Evolutionary conservation across 169 alveolate species (phyloP).

Genomic region (Cryptosporidium parvum): DNA sequence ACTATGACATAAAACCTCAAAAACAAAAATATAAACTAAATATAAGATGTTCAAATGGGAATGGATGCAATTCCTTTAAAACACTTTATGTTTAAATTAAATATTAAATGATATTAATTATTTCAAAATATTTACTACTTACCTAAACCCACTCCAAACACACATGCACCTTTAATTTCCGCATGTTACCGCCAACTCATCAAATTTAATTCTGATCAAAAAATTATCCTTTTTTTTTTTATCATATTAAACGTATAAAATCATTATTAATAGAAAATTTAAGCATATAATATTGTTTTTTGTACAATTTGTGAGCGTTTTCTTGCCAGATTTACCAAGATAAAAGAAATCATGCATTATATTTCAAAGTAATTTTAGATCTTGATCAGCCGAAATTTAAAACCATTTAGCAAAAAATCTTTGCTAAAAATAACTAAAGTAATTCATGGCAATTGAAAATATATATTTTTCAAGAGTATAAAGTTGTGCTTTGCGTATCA

Average conservation of each 20-base stretch:
- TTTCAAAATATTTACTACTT: background rate
- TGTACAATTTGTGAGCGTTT: background rate
- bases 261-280: background rate
- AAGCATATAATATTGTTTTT: background rate
- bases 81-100: background rate
- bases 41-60: background rate
- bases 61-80: background rate
- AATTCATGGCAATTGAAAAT: no score
- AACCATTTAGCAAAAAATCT: background rate
- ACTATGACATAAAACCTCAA: background rate
- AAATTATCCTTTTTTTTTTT: background rate
- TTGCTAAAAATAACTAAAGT: no score
- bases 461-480: background rate
- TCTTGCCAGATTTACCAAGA: background rate
- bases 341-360: background rate
- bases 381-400: background rate
- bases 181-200: slow-evolving; percentile 57
- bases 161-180: slow-evolving; percentile 70
- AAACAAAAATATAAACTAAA: background rate
- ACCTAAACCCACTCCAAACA: slow-evolving; percentile 25
- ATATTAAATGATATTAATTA: background rate
- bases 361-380: background rate
- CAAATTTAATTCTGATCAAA: background rate
- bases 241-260: no score
- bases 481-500: no score